These are phyloP conservation scores for Sphagnurus paluster DNA, from an alignment of 1,284 basidiomycete genomes.

Conservation along the genomic window DNA sequence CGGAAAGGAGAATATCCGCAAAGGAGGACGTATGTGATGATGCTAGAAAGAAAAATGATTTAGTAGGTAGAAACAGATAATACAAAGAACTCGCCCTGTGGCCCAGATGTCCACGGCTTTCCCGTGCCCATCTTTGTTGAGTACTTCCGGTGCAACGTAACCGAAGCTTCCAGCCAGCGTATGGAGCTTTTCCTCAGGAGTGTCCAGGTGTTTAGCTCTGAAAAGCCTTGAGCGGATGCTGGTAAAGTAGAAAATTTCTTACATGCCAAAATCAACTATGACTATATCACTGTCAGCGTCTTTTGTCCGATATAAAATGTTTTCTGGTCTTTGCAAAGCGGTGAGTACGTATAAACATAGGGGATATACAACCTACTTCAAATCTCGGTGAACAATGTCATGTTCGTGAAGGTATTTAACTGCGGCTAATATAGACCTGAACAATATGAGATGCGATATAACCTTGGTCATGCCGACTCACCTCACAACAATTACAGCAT, in stretches of 20 bases:
- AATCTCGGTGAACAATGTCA: conserved; percentile 90
- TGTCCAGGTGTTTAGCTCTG: conserved; percentile 85
- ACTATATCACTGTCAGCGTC: conserved; percentile 79
- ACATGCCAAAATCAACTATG: conserved; percentile 98
- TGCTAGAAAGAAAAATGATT: conserved; percentile 40
- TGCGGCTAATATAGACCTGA: conserved; percentile 74
- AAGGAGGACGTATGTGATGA: conserved; percentile 91
- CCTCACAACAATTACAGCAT: conserved; percentile 76
- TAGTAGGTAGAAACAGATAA: background rate
- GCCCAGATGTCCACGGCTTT: conserved; percentile 95
- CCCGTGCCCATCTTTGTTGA: conserved; percentile 82
- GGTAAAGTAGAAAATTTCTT: conserved; percentile 27
- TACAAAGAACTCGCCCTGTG: conserved; percentile 62
- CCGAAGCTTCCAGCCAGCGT: conserved; percentile 90
- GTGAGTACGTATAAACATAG: conserved; percentile 4
- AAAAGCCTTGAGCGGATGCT: background rate
- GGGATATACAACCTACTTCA: conserved; percentile 57
- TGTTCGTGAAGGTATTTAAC: conserved; percentile 84
- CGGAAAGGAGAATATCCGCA: conserved; percentile 96
- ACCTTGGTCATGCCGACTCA: conserved; percentile 33
- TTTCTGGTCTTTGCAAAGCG: conserved; percentile 74
- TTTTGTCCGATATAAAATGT: conserved; percentile 86
- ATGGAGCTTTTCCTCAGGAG: conserved; percentile 76
- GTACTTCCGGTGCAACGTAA: conserved; percentile 93
- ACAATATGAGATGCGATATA: background rate